Base-by-base conservation (phyloP, 805 yeast species). In the Wilhelminamyces savonicus region DNA sequence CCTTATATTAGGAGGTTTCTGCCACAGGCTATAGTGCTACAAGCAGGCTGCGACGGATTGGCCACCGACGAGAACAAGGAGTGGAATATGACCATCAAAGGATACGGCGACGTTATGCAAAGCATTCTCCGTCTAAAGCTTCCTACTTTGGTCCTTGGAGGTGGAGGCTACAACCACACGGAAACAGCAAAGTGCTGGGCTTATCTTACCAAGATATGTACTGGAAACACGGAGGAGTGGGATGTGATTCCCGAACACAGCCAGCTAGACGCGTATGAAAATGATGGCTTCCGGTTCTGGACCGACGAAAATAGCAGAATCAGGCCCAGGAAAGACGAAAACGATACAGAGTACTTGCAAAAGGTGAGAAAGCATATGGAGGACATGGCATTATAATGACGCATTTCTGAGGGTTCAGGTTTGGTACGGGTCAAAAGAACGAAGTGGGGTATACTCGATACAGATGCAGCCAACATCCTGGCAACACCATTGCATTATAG, bases 41-140 rank as follows among this genome's bases (percentile, higher is more conserved):
- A 78, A 46, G 70, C 80, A 44, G 94, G 94, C 1, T 74, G 77
- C 19, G 94, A 82, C 58, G 90, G 92, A 0, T 54, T 82, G 14
- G 64, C 69, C n/a, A 64, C 77, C 0, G 92, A 82, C 46, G 66
- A 67, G 13, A 73, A 66, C 37, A 56, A 62, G 11, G 82, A 80
- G 46, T 82, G 90, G 90, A 82, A 80, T 48, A 48, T 82, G 32
- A 69, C 80, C 0, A 65, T 76, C 6, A 49, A 52, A 23, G 82
- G 80, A 0, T 58, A 66, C 13, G 66, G 69, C 0, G 17, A 45
- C 1, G 52, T 51, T 5, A 49, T 78, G 4, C 22, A 35, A 9
- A n/a, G n/a, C n/a, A n/a, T n/a, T n/a, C n/a, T n/a, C n/a, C n/a
- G n/a, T n/a, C n/a, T n/a, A n/a, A 4, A 37, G 16, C 21, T 41